Conservation (phyloP, 345 rosid genomes). For the Limnanthes douglasii region DNA sequence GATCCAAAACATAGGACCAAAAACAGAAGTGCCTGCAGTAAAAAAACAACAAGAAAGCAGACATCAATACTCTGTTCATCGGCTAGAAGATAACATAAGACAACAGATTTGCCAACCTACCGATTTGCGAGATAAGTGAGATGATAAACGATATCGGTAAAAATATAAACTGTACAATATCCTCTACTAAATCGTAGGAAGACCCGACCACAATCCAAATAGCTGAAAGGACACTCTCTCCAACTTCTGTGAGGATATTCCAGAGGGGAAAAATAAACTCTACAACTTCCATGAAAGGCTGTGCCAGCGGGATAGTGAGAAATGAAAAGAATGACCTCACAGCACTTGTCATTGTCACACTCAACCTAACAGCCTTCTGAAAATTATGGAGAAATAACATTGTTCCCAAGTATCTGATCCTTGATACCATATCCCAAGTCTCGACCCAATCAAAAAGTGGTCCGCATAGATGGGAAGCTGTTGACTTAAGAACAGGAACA, state of each 20-base stretch:
- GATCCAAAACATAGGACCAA: slow-evolving; percentile 52
- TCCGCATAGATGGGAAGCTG: slow-evolving; percentile 74
- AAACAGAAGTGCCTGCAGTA: slow-evolving; percentile 38
- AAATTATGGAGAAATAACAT: slow-evolving; percentile 90
- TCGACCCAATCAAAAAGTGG: slow-evolving; percentile 94
- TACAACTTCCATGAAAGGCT: slow-evolving; percentile 29
- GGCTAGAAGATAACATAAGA: no score
- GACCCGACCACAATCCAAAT: slow-evolving; percentile 34
- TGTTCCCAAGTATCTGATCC: slow-evolving; percentile 93
- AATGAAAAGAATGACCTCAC: slow-evolving; percentile 48
- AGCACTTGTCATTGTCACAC: slow-evolving; percentile 34
- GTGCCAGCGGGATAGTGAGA: slow-evolving; percentile 41
- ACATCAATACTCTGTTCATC: no score
- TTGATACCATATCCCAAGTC: slow-evolving; percentile 94
- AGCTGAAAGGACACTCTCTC: slow-evolving; percentile 30
- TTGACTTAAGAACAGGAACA: slow-evolving; percentile 89
- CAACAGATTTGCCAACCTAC: no score
- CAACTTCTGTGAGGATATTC: slow-evolving; percentile 32
- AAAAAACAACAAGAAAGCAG: not conserved
- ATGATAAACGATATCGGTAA: slow-evolving; percentile 43
- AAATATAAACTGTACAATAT: slow-evolving; percentile 32
- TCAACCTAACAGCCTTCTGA: slow-evolving; percentile 76
- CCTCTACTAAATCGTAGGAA: slow-evolving; percentile 26
- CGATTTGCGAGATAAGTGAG: slow-evolving; percentile 37
- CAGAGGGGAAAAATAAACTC: slow-evolving; percentile 50